phyloP scores from a whole-genome alignment of 2,329 filamentous ascomycete genomes.

The Alternaria novae-zelandiae region DNA sequence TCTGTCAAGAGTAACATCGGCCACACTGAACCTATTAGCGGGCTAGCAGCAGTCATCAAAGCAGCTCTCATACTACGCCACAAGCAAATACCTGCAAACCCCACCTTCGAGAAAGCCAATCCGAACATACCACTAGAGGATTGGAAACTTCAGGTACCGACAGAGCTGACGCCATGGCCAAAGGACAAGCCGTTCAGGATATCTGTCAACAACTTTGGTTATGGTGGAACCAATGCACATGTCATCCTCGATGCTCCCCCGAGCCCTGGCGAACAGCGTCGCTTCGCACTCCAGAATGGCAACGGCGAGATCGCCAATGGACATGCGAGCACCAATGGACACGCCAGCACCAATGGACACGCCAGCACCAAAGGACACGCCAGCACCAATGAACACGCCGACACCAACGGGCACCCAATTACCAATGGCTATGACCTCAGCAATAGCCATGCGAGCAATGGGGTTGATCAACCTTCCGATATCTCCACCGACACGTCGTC shows the following conservation, averaged over 20 bases:
- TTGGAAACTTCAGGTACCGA: slow-evolving; percentile 4
- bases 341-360: background rate
- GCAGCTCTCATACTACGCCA: background rate
- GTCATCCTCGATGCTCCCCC: slow-evolving; percentile 26
- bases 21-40: slow-evolving; percentile 7
- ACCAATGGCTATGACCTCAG: background rate
- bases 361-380: background rate
- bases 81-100: slow-evolving; percentile 1
- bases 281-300: background rate
- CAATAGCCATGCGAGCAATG: background rate
- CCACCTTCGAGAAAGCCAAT: slow-evolving; percentile 3
- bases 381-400: background rate
- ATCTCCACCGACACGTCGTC: background rate
- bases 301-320: background rate
- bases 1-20: slow-evolving; percentile 11
- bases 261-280: background rate
- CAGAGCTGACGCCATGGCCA: slow-evolving; percentile 13
- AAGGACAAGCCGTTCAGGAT: background rate
- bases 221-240: slow-evolving; percentile 30
- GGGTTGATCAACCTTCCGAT: background rate
- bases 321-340: background rate
- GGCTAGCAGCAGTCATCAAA: slow-evolving; percentile 11
- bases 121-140: slow-evolving; percentile 3
- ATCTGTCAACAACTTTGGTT: slow-evolving; percentile 24
- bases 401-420: background rate